These are phyloP conservation scores for Lachnellula hyalina DNA, from an alignment of 2,329 filamentous ascomycete species.

Conservation along the genomic window DNA sequence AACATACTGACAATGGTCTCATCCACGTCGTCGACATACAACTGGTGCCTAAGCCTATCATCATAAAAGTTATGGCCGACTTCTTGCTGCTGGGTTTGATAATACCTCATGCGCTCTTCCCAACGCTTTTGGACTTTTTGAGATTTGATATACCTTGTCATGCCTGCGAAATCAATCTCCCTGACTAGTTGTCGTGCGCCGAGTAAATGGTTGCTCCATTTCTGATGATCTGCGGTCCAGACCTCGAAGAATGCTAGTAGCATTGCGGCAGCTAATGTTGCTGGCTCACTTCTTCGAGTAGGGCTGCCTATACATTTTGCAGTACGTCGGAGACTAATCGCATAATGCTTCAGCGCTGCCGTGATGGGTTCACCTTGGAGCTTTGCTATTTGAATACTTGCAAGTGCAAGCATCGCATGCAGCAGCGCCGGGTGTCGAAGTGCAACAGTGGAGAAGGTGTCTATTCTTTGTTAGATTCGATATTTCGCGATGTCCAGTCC, in stretches of 20 bases:
- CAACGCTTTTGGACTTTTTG: constrained; percentile 42
- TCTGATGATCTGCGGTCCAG: constrained; percentile 87
- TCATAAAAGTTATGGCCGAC: constrained; percentile 8
- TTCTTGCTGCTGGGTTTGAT: constrained; percentile 21
- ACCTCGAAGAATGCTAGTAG: constrained; percentile 90
- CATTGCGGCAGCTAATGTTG: constrained; percentile 82
- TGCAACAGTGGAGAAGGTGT: constrained; percentile 78
- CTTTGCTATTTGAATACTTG: constrained; percentile 82
- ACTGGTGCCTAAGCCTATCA: constrained; percentile 13
- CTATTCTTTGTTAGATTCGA: constrained; percentile 31
- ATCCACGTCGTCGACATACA: constrained; percentile 42
- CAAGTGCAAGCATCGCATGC: constrained; percentile 83
- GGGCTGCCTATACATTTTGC: constrained; percentile 68
- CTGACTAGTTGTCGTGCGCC: constrained; percentile 77
- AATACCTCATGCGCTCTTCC: constrained; percentile 12
- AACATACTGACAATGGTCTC: constrained; percentile 52
- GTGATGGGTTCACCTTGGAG: constrained; percentile 69
- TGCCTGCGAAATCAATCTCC: constrained; percentile 72
- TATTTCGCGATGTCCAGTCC: background rate
- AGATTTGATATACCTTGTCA: constrained; percentile 65
- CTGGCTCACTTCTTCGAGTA: constrained; percentile 64
- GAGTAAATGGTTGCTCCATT: constrained; percentile 90
- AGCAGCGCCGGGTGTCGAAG: constrained; percentile 81
- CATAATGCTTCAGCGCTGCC: constrained; percentile 86
- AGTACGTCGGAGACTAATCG: constrained; percentile 73